phyloP scores from a whole-genome alignment of 768 basidiomycete species.

The Phaffia australis region DNA sequence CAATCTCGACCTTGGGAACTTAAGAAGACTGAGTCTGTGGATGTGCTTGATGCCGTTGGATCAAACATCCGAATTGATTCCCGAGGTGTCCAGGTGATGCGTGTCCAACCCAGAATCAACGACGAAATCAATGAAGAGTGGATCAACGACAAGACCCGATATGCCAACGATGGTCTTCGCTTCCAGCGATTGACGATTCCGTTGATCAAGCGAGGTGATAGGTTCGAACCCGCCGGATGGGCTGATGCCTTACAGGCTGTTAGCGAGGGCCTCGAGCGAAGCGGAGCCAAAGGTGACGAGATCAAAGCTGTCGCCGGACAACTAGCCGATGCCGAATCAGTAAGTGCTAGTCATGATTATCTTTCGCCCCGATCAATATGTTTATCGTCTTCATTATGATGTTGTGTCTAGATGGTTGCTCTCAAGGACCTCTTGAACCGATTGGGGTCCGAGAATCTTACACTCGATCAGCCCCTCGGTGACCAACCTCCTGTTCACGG shows the following conservation, averaged over 20 bases:
- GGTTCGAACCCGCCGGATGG: conserved; percentile 84
- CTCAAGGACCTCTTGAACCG: conserved; percentile 87
- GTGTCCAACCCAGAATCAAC: conserved; percentile 88
- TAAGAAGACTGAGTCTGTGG: conserved; percentile 93
- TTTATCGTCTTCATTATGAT: background rate
- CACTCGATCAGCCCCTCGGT: conserved; percentile 64
- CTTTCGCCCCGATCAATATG: background rate
- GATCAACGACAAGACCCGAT: conserved; percentile 98
- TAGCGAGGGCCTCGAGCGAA: conserved; percentile 60
- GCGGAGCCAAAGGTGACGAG: conserved; percentile 78
- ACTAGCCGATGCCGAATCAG: conserved; percentile 73
- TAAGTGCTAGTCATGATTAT: background rate
- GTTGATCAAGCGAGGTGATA: conserved; percentile 77
- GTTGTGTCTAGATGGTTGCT: conserved; percentile 45
- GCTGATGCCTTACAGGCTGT: conserved; percentile 72
- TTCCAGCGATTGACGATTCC: conserved; percentile 93
- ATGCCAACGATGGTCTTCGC: conserved; percentile 86
- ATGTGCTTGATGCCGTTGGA: conserved; percentile 89
- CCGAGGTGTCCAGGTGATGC: conserved; percentile 90
- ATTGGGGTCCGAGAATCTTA: conserved; percentile 87
- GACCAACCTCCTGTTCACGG: conserved; percentile 60
- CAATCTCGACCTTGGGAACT: conserved; percentile 96
- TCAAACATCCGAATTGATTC: conserved; percentile 96
- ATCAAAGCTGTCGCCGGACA: conserved; percentile 91
- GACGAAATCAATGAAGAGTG: conserved; percentile 99